phyloP scores from a whole-genome alignment of 306 rosid genomes.

The Inga leiocalycina region DNA sequence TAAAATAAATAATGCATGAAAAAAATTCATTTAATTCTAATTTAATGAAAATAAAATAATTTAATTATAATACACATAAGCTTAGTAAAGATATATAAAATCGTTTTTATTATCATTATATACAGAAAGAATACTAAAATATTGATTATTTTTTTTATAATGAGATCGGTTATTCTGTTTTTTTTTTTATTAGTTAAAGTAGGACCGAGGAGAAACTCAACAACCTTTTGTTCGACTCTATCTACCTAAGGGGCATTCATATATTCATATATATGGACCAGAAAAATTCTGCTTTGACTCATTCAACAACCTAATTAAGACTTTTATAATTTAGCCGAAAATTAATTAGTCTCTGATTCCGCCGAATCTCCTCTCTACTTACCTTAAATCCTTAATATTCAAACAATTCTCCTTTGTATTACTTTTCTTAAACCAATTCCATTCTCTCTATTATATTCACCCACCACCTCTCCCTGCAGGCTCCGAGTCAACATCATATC shows the following conservation, averaged over 20 bases:
- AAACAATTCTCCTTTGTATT: neutral
- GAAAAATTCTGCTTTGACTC: slow-evolving; percentile 33
- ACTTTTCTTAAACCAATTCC: neutral
- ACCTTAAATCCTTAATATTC: neutral
- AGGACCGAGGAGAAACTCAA: neutral
- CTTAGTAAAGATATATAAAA: neutral
- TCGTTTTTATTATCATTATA: neutral
- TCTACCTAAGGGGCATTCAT: neutral
- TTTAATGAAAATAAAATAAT: neutral
- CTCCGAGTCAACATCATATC: slow-evolving; percentile 16
- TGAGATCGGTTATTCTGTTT: neutral
- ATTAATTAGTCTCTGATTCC: neutral
- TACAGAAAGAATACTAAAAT: neutral
- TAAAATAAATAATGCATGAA: neutral
- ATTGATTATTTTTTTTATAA: no score
- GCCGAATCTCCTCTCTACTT: neutral
- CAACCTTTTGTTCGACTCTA: neutral
- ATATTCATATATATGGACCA: neutral
- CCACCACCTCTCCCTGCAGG: slow-evolving; percentile 1
- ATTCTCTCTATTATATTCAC: neutral
- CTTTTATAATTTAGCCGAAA: neutral
- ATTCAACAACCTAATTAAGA: neutral
- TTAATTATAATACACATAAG: neutral
- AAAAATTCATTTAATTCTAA: neutral
- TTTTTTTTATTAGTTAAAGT: neutral